Conservation (phyloP, 371 early-diverging fungal species). For the Mucor mucedo region DNA sequence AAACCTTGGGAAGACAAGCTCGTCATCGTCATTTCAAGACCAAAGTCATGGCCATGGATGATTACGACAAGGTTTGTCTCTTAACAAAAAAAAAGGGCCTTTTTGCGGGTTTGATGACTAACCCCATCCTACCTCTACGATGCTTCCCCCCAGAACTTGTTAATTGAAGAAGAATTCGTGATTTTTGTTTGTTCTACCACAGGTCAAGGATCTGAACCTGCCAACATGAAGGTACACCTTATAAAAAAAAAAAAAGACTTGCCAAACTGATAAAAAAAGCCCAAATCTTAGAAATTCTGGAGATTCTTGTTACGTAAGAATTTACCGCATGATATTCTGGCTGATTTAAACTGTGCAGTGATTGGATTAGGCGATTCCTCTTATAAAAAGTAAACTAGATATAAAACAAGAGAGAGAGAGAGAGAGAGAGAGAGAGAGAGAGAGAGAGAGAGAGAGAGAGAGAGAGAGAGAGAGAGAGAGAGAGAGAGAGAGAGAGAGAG, state of each 20-base stretch:
- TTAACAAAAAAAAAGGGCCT: neutral
- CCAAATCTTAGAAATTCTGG: constrained; percentile 74
- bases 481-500: too few species aligned
- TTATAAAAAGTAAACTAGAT: constrained; percentile 72
- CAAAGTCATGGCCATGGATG: constrained; percentile 77
- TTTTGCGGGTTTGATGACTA: neutral
- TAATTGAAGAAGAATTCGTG: constrained; percentile 68
- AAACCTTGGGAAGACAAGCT: constrained; percentile 77
- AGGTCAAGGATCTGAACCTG: constrained; percentile 94
- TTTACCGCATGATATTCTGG: constrained; percentile 69
- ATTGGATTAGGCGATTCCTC: constrained; percentile 96
- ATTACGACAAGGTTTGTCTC: constrained; percentile 66
- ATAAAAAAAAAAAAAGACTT: neutral
- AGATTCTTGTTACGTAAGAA: constrained; percentile 83
- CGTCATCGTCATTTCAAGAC: constrained; percentile 75
- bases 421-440: too few species aligned
- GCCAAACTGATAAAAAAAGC: neutral
- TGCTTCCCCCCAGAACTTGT: constrained; percentile 52
- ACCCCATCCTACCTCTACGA: neutral
- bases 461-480: too few species aligned
- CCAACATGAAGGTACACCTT: constrained; percentile 82
- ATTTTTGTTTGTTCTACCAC: constrained; percentile 93
- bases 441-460: too few species aligned
- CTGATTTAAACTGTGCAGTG: constrained; percentile 77
- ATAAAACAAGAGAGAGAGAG: too few species aligned